Percentiles rank a stretch among this genome's conserved stretches.
Evolutionary conservation across 306 rosid species (phyloP).

Genomic region (Arachis hypogaea): DNA sequence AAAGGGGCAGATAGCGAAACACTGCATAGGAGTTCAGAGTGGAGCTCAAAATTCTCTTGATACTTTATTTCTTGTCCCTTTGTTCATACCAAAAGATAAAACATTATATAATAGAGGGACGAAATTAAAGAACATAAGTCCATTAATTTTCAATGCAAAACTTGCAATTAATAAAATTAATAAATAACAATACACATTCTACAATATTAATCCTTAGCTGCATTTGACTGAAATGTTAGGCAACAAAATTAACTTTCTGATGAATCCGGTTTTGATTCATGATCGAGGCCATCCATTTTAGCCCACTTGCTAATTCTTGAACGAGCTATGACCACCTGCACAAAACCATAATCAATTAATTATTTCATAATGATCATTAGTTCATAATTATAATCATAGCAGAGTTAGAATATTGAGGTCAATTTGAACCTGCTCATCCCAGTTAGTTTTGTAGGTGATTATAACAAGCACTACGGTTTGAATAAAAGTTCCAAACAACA

Average conservation of each 20-base stretch:
- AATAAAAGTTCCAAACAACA: conserved; percentile 66
- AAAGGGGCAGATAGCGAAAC: no score
- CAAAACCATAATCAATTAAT: not conserved
- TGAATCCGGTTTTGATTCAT: conserved; percentile 24
- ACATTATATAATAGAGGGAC: not conserved
- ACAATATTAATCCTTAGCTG: not conserved
- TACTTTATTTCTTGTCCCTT: not conserved
- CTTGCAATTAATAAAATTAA: not conserved
- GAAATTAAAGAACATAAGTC: not conserved
- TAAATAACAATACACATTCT: conserved; percentile 13
- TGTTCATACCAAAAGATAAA: not conserved
- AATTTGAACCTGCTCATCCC: conserved; percentile 58
- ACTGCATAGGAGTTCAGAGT: no score
- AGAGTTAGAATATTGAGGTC: not conserved
- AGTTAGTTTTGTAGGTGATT: conserved; percentile 63
- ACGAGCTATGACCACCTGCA: conserved; percentile 49
- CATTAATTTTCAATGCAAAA: not conserved
- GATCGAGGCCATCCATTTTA: conserved; percentile 12
- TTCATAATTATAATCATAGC: no score
- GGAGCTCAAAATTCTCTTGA: no score
- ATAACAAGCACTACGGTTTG: conserved; percentile 54
- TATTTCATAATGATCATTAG: no score
- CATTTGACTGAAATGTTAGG: not conserved
- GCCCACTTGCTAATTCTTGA: conserved; percentile 45
- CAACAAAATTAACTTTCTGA: not conserved